phyloP scores from a whole-genome alignment of 2,329 filamentous ascomycete species.

The Cadophora malorum region DNA sequence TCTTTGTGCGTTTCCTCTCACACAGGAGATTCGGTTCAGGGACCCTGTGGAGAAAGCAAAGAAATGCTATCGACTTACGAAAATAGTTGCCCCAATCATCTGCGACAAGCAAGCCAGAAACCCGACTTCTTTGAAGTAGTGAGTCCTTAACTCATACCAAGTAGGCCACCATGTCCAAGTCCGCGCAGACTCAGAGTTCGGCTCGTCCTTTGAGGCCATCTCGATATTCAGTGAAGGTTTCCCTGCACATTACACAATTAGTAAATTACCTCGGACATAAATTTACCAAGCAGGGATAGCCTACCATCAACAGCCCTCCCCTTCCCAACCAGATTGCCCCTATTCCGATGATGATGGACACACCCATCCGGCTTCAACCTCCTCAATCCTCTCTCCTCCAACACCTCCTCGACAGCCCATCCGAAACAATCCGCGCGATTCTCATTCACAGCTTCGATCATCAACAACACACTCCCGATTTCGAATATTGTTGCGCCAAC shows the following conservation, averaged over 20 bases:
- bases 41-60: not conserved
- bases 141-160: constrained; percentile 59
- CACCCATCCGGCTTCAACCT: constrained; percentile 42
- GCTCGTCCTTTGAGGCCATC: constrained; percentile 30
- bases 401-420: constrained; percentile 65
- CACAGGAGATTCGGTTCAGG: too few species aligned
- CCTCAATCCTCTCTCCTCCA: constrained; percentile 42
- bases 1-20: too few species aligned
- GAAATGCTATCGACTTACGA: constrained; percentile 44
- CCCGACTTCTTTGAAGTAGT: constrained; percentile 67
- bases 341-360: constrained; percentile 51
- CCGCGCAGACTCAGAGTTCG: constrained; percentile 32
- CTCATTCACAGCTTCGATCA: constrained; percentile 74
- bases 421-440: constrained; percentile 70
- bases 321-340: constrained; percentile 47
- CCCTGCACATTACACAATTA: constrained; percentile 27
- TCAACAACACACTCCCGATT: constrained; percentile 64
- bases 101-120: constrained; percentile 66
- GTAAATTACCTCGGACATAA: constrained; percentile 9
- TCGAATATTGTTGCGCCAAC: constrained; percentile 74
- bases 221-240: constrained; percentile 29
- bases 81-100: constrained; percentile 64
- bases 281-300: not conserved
- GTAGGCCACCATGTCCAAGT: constrained; percentile 67
- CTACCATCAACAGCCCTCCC: constrained; percentile 33